These are phyloP conservation scores for Starmerella ratchasimensis DNA, from an alignment of 805 yeast species.

Conservation along the genomic window DNA sequence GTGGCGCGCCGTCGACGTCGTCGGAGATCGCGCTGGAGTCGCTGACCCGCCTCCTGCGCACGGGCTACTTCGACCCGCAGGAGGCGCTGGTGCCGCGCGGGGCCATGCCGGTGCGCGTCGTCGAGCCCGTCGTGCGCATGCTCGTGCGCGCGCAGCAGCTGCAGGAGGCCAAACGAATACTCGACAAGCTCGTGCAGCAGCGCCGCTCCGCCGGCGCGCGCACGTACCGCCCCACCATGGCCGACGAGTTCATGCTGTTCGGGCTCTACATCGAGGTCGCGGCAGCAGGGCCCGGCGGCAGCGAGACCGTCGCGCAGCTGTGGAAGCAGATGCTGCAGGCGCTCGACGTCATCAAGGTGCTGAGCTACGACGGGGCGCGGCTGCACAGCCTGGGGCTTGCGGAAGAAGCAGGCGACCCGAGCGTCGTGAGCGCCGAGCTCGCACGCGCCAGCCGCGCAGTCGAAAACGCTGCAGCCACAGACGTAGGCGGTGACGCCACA, in stretches of 20 bases:
- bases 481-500: background rate
- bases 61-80: constrained; percentile 20
- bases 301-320: too few relatives aligned
- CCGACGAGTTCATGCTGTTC: constrained; percentile 7
- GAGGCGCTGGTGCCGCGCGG: constrained; percentile 21
- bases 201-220: background rate
- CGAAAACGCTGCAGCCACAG: too few relatives aligned
- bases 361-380: too few relatives aligned
- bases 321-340: too few relatives aligned
- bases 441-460: too few relatives aligned
- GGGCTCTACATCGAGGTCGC: constrained; percentile 16
- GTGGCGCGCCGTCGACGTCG: constrained; percentile 7
- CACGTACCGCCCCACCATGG: background rate
- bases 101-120: constrained; percentile 19
- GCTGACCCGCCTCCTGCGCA: constrained; percentile 10
- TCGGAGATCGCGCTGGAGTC: constrained; percentile 8
- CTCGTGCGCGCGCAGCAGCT: constrained; percentile 12
- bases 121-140: constrained; percentile 19
- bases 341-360: too few relatives aligned
- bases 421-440: too few relatives aligned
- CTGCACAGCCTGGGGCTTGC: too few relatives aligned
- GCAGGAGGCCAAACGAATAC: constrained; percentile 17
- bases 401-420: too few relatives aligned
- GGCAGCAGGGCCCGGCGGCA: too few relatives aligned
- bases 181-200: constrained; percentile 9